Evolutionary conservation across 2,329 filamentous ascomycete species (phyloP), one percentile per base, ranked within the genome.

Genomic region (Penicillium fuscoglaucum): DNA sequence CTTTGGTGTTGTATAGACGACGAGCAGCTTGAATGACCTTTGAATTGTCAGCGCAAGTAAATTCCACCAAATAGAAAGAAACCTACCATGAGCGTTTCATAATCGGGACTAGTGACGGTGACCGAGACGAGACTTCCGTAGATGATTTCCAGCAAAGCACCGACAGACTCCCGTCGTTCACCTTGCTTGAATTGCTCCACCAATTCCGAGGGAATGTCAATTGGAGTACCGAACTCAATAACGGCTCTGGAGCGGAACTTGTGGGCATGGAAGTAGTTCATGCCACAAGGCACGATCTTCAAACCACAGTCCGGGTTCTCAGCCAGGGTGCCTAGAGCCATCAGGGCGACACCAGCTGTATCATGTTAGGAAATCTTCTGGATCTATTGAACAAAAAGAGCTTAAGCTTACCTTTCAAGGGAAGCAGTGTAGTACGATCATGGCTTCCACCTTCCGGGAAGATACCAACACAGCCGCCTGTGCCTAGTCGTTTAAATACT

Each of bases 201-300:
- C 35, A 97, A 79, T 69, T 96, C 90, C 21, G 81, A 80, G 0
- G 92, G 89, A 10, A 98, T 87, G 65, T 96, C 90, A 62, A 98
- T 88, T 0, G 95, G 92, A 28, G 86, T 88, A 9, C 95, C 95
- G 68, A 98, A 99, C 72, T 99, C 95, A 60, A 98, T 88, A 5
- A 99, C 93, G 37, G 93, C 95, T 72, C 95, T 86, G 63, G 93
- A 98, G 46, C 93, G 89, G 77, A 99, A 99, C 75, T 98, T 99
- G 82, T 99, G 93, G 0, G 93, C 90, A 76, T 98, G 93, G 78
- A 99, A 99, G 77, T 99, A 99, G 77, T 99, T 99, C 93, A 99
- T 97, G 68, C 93, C 93, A 52, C 95, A 93, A 4, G 95, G 95
- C 26, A 99, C 91, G 68, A 99, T 97, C 76, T 93, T 96, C 61